Conservation (phyloP, 2,329 filamentous ascomycete genomes). For the Apiospora aurea region DNA sequence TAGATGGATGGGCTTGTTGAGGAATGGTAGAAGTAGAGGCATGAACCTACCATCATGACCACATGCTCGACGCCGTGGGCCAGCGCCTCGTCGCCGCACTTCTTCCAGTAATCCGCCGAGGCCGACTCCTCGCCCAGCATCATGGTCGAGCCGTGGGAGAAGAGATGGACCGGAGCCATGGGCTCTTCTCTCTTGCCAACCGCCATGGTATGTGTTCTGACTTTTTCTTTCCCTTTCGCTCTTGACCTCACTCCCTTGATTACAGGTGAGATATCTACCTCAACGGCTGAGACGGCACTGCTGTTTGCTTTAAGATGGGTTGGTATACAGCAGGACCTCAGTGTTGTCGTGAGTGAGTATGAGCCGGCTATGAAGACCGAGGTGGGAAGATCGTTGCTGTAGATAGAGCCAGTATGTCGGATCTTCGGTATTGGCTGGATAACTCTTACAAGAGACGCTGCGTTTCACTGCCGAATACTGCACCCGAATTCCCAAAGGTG, state of each 20-base stretch:
- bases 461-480: not conserved
- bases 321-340: not conserved
- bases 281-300: no score
- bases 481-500: not conserved
- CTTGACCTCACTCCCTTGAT: not conserved
- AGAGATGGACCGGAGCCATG: conserved; percentile 67
- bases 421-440: not conserved
- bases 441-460: not conserved
- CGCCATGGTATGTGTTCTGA: conserved; percentile 29
- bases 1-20: not conserved
- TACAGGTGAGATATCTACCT: not conserved
- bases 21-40: not conserved
- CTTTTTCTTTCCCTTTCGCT: not conserved
- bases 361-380: not conserved
- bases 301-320: not conserved
- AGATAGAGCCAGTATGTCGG: not conserved
- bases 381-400: not conserved
- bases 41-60: conserved; percentile 64
- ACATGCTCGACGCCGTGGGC: conserved; percentile 66
- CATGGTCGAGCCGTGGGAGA: conserved; percentile 76
- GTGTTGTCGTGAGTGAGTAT: not conserved
- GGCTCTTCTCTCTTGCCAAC: conserved; percentile 28
- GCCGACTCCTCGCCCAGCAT: conserved; percentile 71
- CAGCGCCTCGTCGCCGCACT: conserved; percentile 68
- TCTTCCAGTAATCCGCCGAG: conserved; percentile 71